Base-by-base conservation (phyloP, 495 filamentous ascomycete genomes). In the Cercophora scortea region DNA sequence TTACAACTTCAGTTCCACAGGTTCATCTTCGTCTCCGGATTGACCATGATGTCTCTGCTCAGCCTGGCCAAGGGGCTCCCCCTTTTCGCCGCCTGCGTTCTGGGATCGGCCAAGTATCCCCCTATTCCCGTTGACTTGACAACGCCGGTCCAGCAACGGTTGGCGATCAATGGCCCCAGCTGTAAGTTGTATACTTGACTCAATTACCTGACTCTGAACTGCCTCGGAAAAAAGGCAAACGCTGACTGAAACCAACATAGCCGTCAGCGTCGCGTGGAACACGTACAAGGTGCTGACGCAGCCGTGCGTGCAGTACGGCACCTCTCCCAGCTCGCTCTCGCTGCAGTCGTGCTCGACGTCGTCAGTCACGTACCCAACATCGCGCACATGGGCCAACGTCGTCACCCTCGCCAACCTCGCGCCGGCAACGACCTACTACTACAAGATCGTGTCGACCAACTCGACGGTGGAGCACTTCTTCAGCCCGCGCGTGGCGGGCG, bases 71-170 rank as follows among this genome's bases (percentile, higher is more conserved):
- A 64, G 56, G 61, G 54, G 42, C 54, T 76, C 33, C 74, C 77
- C n/a, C 33, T 74, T 9, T 33, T 78, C 52, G 76, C 71, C 16
- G 63, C 63, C 61, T 36, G 68, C 58, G 50, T 69, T 10, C 17
- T 40, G 45, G 77, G 76, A 11, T 59, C 58, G 11, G 73, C 74
- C 2, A 75, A 64, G 51, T 80, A 75, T 60, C 79, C 80, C 16
- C 33, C 72, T 8, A 70, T 73, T n/a, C 80, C 80, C 6, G 47
- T 53, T 13, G 80, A 83, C 59, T 50, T 75, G 63, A 79, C 78
- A 9, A 83, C 79, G 2, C 80, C 80, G 1, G 62, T 71, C 11
- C 80, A 82, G 60, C 80, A 81, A 56, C 77, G 80, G 5, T 62
- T 83, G 49, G 74, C 78, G 36, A 70, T 81, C n/a, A 75, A 76